Evolutionary conservation across 2,329 filamentous ascomycete genomes (phyloP), one percentile per base, ranked within the genome.

Genomic region (Fusarium sp.): DNA sequence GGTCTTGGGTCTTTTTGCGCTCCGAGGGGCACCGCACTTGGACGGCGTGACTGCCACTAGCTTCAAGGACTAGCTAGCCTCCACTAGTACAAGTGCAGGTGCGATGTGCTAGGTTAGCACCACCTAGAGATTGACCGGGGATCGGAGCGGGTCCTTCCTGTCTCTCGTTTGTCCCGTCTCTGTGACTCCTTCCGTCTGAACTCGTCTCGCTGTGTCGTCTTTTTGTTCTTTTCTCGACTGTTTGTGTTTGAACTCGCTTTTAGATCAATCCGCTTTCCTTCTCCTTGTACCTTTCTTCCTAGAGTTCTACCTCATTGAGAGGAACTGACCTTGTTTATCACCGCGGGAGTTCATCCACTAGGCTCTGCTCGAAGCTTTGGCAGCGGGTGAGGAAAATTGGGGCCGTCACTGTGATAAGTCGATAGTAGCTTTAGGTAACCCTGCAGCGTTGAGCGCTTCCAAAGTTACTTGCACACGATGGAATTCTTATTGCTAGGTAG

Each of bases 31-130:
- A 41, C 35, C 51, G 11, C 35, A 55, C 24, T 41, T 55, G 31
- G 26, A 72, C 69, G 69, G 70, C 70, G 69, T 59, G 69, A 73
- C 70, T 72, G 45, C 64, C 66, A 70, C 58, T 60, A 70, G 66
- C 55, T 68, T 48, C 55, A 68, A 48, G 47, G 57, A 39, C 41
- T 65, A 65, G 58, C 41, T 59, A 66, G 54, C 36, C 47, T 48
- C 38, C 20, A 41, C 26, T 51, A 51, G 48, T n/a, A 51, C 48
- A 24, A 39, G 64, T 42, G 44, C 65, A 70, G 52, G 39, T 70
- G 39, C 39, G 45, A 47, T 38, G 38, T 64, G 42, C 66, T 69
- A 63, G 54, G 42, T 66, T 69, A 63, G 54, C 51, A 63, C 52
- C 47, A 12, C 31, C 31, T 31, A 58, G 61, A 67, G 49, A 51